A percentile compares a stretch with the other conserved stretches of the same genome.
Conservation (phyloP, 345 rosid genomes). For the Syzygium grande region DNA sequence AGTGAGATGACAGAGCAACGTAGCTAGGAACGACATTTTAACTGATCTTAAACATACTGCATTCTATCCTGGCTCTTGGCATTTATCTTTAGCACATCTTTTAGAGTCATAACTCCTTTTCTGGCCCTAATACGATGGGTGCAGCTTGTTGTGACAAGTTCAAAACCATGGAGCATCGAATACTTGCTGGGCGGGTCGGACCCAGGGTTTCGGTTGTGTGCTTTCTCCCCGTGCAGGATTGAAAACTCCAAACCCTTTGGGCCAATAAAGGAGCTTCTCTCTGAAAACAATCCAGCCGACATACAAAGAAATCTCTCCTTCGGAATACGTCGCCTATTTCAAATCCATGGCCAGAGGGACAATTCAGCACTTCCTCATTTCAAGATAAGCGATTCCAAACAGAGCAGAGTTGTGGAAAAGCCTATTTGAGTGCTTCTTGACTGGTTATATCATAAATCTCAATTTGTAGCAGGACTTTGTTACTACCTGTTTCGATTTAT, state of each 20-base stretch:
- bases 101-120: neutral
- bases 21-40: neutral
- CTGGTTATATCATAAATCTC: neutral
- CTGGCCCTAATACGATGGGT: neutral
- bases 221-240: neutral
- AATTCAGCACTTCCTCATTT: conserved; percentile 28
- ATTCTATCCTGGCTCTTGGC: neutral
- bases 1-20: neutral
- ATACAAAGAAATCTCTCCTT: conserved; percentile 22
- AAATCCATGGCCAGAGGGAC: conserved; percentile 36
- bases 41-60: neutral
- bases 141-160: neutral
- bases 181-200: neutral
- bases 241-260: neutral
- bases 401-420: neutral
- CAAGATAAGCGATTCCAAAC: neutral
- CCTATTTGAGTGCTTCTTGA: neutral
- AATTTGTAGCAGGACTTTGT: neutral
- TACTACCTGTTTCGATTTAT: neutral
- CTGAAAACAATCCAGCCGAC: conserved; percentile 15
- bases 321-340: conserved; percentile 22
- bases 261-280: conserved; percentile 23
- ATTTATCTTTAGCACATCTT: neutral
- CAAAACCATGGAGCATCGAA: neutral
- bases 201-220: neutral